phyloP scores from a whole-genome alignment of 495 filamentous ascomycete genomes.

The Xylaria telfairii region DNA sequence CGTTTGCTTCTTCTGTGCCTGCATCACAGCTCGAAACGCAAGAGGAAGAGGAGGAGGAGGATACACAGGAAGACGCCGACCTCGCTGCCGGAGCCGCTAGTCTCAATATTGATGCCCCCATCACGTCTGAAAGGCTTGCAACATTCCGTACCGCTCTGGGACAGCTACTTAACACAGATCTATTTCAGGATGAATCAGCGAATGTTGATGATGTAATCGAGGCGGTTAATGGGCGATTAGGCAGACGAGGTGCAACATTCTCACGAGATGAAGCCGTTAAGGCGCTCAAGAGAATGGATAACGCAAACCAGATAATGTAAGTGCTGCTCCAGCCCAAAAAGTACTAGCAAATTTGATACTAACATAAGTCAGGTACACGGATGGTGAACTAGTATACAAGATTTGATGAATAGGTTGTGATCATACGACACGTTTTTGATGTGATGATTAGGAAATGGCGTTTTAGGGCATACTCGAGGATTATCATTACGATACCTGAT shows the following conservation, averaged over 20 bases:
- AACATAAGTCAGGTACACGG: conserved; percentile 49
- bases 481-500: conserved; percentile 4
- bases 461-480: conserved; percentile 14
- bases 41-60: conserved; percentile 41
- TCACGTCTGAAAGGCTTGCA: conserved; percentile 68
- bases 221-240: conserved; percentile 77
- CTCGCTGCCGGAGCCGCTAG: conserved; percentile 46
- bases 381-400: conserved; percentile 55
- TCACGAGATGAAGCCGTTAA: conserved; percentile 71
- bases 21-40: conserved; percentile 51
- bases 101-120: conserved; percentile 49
- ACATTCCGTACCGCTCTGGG: conserved; percentile 83
- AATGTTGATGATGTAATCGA: conserved; percentile 75
- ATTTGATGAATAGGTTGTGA: conserved; percentile 40
- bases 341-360: conserved; percentile 26
- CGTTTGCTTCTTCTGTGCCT: conserved; percentile 55
- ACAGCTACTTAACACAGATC: conserved; percentile 72
- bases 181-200: conserved; percentile 84
- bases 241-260: conserved; percentile 62
- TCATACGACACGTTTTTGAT: conserved; percentile 2
- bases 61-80: conserved; percentile 42
- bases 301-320: conserved; percentile 91
- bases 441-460: conserved; percentile 18
- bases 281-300: conserved; percentile 80
- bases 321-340: conserved; percentile 41